Percentiles rank a stretch among this genome's conserved stretches.
Conservation (phyloP, 352 stramenopile species). For the Thalassiosira oceanica region DNA sequence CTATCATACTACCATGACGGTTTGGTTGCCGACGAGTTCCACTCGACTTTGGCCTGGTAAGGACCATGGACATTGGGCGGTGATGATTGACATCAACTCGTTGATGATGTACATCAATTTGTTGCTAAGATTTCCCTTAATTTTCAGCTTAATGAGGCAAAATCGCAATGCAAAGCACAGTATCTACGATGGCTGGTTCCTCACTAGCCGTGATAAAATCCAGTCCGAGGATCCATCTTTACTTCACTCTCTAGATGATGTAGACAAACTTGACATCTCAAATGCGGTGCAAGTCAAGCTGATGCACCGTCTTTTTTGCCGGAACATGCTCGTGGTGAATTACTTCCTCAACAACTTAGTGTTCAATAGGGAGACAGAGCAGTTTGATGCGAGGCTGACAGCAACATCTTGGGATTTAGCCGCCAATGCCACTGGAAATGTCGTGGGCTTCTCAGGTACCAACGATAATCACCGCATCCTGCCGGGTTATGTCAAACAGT, state of each 20-base stretch:
- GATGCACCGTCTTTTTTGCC: conserved; percentile 69
- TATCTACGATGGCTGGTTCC: conserved; percentile 83
- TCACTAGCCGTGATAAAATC: conserved; percentile 39
- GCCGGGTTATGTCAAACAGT: conserved; percentile 79
- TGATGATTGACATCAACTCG: no score
- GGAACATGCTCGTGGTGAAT: conserved; percentile 83
- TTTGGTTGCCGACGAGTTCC: conserved; percentile 73
- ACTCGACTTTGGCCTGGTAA: no score
- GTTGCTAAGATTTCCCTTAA: conserved; percentile 63
- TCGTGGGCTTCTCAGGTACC: conserved; percentile 87
- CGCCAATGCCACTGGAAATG: conserved; percentile 50
- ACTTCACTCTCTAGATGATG: conserved; percentile 61
- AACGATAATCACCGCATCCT: conserved; percentile 86
- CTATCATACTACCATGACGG: conserved; percentile 86
- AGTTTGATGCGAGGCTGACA: conserved; percentile 77
- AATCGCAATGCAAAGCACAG: conserved; percentile 77
- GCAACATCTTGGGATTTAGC: conserved; percentile 86
- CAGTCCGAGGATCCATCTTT: conserved; percentile 18
- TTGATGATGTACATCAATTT: no score
- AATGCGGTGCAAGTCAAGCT: conserved; percentile 79
- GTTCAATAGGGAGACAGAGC: conserved; percentile 84
- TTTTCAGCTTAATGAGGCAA: conserved; percentile 76
- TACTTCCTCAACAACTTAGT: conserved; percentile 86
- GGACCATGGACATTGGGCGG: no score
- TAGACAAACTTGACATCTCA: conserved; percentile 82